Conservation (phyloP, 108 stramenopile genomes). For the Aurantiochytrium sp. region DNA sequence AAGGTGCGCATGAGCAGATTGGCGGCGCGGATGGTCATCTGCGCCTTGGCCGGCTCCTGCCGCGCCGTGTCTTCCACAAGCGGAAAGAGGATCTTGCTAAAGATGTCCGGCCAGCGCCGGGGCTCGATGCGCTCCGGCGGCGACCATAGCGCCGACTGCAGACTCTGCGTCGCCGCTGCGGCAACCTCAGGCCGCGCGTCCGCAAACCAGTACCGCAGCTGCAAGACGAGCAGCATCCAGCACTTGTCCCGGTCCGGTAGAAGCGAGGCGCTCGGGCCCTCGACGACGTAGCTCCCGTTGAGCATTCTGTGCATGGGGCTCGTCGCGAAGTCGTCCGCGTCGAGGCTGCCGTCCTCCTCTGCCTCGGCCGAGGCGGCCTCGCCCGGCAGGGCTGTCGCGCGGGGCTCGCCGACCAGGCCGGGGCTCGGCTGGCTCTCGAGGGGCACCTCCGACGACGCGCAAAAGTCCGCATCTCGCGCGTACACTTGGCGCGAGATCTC, state of each 20-base stretch:
- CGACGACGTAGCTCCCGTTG: background rate
- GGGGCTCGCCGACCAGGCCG: no score
- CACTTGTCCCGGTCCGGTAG: slow-evolving; percentile 13
- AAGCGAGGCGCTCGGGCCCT: background rate
- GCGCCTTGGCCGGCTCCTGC: background rate
- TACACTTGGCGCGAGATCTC: background rate
- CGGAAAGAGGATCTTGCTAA: background rate
- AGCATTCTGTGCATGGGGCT: background rate
- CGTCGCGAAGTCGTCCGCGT: background rate
- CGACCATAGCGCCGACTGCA: background rate
- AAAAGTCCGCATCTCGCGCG: background rate
- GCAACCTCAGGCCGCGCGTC: background rate
- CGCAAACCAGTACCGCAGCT: slow-evolving; percentile 8
- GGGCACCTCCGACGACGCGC: background rate
- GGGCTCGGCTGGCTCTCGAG: no score
- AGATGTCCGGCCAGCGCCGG: background rate
- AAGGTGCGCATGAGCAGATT: background rate
- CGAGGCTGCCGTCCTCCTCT: background rate
- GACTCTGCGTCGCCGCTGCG: background rate
- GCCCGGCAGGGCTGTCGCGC: no score
- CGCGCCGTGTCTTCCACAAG: background rate
- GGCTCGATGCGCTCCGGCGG: background rate
- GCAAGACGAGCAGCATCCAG: background rate
- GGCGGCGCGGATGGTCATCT: background rate
- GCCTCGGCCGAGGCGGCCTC: background rate